Evolutionary conservation across 345 rosid species (phyloP), one percentile per base, ranked within the genome.

Genomic region (thale cress (Arabidopsis thaliana)): DNA sequence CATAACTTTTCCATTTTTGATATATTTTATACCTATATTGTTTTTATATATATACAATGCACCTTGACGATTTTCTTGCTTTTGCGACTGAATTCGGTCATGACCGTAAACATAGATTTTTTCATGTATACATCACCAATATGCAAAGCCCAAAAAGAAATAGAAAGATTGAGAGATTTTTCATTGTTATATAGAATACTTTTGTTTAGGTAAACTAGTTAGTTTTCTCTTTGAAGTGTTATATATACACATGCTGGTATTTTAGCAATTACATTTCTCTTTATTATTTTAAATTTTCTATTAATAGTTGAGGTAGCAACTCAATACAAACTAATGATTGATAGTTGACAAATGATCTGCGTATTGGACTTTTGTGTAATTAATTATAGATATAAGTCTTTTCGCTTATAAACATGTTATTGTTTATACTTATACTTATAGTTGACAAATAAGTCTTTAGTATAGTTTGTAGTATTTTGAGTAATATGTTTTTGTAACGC

Each of bases 111-210:
- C 1, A 2, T 20, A 0, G 45, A 38, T 1, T 20, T 59, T 24
- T 59, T 25, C 8, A 16, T 46, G 16, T 57, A 1, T 57, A 50
- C 76, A 25, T 72, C 50, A 49, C 5, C 14, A 42, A 49, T 72
- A 61, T 40, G 44, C 62, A 61, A 51, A 72, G 45, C 14, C 44
- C n/a, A 20, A 51, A 28, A 52, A 62, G 44, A 72, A 61, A 12
- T 40, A 61, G 53, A 72, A 62, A 25, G 42, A 51, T 30, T 30
- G 69, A 72, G 1, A 62, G 33, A 16, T 16, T 61, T 50, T 72
- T 72, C 76, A 72, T 36, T 36, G 3, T 28, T 28, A 0, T 28
- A 30, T 2, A 30, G 2, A 2, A 16, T 16, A 0, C 20, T 16
- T 16, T 16, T 16, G 20, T 16, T 16, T 16, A 16, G 20, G 20